These are phyloP conservation scores for Penicillium italicum DNA, from an alignment of 2,329 filamentous ascomycete genomes.

Conservation along the genomic window DNA sequence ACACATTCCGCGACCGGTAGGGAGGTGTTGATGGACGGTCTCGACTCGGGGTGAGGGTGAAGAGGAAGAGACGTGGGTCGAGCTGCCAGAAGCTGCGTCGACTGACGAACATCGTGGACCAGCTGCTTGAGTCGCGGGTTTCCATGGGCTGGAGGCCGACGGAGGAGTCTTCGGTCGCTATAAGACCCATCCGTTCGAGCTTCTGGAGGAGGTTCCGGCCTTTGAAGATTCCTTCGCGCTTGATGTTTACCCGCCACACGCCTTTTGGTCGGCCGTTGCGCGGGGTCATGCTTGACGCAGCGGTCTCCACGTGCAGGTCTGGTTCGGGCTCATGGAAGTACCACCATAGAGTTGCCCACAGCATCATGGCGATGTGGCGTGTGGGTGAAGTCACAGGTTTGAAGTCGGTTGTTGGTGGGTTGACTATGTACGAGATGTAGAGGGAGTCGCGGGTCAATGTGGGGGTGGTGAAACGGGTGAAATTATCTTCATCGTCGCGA, in stretches of 20 bases:
- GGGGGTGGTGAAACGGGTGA: constrained; percentile 61
- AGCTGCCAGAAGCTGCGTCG: constrained; percentile 87
- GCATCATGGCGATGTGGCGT: constrained; percentile 90
- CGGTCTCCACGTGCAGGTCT: constrained; percentile 58
- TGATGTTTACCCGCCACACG: constrained; percentile 83
- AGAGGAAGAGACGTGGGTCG: constrained; percentile 80
- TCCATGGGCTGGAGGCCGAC: constrained; percentile 62
- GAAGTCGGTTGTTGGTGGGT: constrained; percentile 74
- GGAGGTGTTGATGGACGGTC: constrained; percentile 50
- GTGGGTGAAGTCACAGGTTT: constrained; percentile 76
- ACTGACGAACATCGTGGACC: constrained; percentile 78
- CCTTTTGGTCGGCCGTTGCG: constrained; percentile 69
- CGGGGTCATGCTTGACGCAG: constrained; percentile 63
- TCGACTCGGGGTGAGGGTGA: constrained; percentile 66
- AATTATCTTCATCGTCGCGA: constrained; percentile 31
- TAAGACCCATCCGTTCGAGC: constrained; percentile 87
- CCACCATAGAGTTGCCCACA: constrained; percentile 93
- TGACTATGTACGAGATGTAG: constrained; percentile 89
- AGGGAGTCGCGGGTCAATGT: constrained; percentile 76
- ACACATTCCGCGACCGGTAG: constrained; percentile 49
- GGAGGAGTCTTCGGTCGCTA: constrained; percentile 69
- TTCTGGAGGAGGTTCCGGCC: constrained; percentile 80
- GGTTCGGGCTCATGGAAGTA: constrained; percentile 90
- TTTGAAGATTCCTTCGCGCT: constrained; percentile 81
- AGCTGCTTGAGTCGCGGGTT: constrained; percentile 62